A percentile compares a stretch with the other conserved stretches of the same genome.
These are phyloP conservation scores for Martensiomyces pterosporus DNA, from an alignment of 192 early-diverging fungal species.

Conservation along the genomic window DNA sequence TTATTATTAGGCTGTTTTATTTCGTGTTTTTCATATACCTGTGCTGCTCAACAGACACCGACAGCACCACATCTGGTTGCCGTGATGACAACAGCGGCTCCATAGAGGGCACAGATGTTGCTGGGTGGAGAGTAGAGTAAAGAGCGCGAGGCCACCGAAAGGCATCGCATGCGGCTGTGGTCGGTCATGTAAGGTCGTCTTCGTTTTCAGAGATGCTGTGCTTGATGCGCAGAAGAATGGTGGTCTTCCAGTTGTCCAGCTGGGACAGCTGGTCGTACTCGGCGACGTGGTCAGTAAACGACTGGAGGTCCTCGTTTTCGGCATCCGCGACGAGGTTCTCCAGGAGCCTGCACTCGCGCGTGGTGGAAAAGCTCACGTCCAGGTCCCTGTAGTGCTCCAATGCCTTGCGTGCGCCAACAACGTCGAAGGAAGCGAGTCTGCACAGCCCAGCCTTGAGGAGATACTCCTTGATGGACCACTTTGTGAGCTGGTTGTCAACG, in stretches of 20 bases:
- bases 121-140: too few relatives aligned
- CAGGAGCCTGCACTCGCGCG: conserved; percentile 79
- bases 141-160: too few relatives aligned
- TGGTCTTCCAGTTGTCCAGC: conserved; percentile 97
- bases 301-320: conserved; percentile 75
- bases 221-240: conserved; percentile 83
- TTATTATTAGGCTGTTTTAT: not conserved
- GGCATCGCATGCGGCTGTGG: too few relatives aligned
- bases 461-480: conserved; percentile 96
- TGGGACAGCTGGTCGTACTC: conserved; percentile 86
- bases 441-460: conserved; percentile 95
- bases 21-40: not conserved
- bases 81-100: too few relatives aligned
- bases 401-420: conserved; percentile 66
- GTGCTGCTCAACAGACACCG: too few relatives aligned
- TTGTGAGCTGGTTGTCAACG: conserved; percentile 86
- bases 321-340: conserved; percentile 69
- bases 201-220: conserved; percentile 69
- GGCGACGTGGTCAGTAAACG: conserved; percentile 75
- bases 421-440: conserved; percentile 77
- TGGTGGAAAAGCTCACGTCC: conserved; percentile 80
- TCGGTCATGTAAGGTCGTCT: conserved; percentile 56
- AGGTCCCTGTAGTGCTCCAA: conserved; percentile 82
- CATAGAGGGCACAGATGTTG: too few relatives aligned
- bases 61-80: too few relatives aligned